Base-by-base conservation (phyloP, 306 rosid species). In the Fragaria iinumae region DNA sequence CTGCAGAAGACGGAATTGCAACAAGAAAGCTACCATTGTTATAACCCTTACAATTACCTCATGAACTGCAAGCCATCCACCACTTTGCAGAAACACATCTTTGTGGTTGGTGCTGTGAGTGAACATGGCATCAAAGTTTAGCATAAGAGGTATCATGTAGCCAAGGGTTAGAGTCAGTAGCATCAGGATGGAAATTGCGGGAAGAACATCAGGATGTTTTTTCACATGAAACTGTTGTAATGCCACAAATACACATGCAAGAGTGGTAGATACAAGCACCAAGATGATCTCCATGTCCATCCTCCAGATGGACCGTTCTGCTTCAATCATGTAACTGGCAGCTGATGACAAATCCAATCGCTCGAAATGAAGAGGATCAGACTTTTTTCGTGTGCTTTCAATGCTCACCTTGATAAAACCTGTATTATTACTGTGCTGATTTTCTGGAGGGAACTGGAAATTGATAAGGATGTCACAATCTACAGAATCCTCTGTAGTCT, bases 101-200 rank as follows among this genome's bases (percentile, higher is more conserved):
- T 69, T 69, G 64, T 17, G 53, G 23, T 67, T 67, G 16, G 66
- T 64, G 68, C 71, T 83, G 66, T 52, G 74, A 27, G 57, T 23
- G 75, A 90, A 82, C 72, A 86, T 75, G 62, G 91, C 96, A 77
- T 86, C 88, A 21, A 92, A 87, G 85, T 88, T 89, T 7, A 90
- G 78, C 65, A 88, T 73, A 39, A 89, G 87, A 7, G 90, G 93
- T 21, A 83, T 67, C 85, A 83, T 76, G 69, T 79, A 60, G 34
- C 87, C 82, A 25, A 84, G 29, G 39, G 88, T 81, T 29, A 88
- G 90, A 67, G 79, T 64, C 8, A 49, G 64, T 44, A 88, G 84
- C 90, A 88, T 88, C 55, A 72, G 20, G 20, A 88, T 43, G 21
- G 91, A 90, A 76, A 84, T 67, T 18, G 83, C 70, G 21, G 94